Percentiles rank a stretch among this genome's conserved stretches.
phyloP scores from a whole-genome alignment of 108 stramenopile species.

The Hondaea fermentalgiana region DNA sequence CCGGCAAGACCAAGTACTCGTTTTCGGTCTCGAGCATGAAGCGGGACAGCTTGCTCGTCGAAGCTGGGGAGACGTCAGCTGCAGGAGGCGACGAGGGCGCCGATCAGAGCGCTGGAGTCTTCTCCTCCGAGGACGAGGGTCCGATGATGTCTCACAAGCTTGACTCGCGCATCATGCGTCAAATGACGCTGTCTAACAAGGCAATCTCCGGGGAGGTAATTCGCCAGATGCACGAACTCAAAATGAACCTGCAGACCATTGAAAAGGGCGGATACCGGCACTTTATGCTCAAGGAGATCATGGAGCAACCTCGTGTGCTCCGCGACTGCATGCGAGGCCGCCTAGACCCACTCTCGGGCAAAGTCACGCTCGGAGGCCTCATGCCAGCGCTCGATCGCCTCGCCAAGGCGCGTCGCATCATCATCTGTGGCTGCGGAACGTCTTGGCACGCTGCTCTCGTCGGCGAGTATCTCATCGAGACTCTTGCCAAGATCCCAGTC shows the following conservation, averaged over 20 bases:
- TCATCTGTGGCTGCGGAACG: conserved; percentile 81
- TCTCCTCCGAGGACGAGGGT: conserved; percentile 9
- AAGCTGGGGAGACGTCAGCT: not conserved
- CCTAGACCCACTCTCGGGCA: conserved; percentile 36
- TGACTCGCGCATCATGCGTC: not conserved
- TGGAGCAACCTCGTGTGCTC: conserved; percentile 82
- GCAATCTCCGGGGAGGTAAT: not conserved
- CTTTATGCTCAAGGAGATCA: conserved; percentile 74
- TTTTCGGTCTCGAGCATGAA: conserved; percentile 1
- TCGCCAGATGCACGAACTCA: not conserved
- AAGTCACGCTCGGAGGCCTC: not conserved
- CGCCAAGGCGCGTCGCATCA: conserved; percentile 15
- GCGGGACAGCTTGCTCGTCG: not conserved
- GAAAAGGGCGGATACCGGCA: conserved; percentile 62
- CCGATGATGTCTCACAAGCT: not conserved
- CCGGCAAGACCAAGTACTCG: not conserved
- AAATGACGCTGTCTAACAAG: conserved; percentile 4
- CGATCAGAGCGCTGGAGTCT: not conserved
- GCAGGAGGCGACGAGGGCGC: not conserved
- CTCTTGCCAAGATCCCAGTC: conserved; percentile 82
- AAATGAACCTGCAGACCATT: conserved; percentile 21
- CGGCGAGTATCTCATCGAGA: conserved; percentile 93
- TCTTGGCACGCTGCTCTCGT: conserved; percentile 83
- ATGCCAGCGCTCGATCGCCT: not conserved
- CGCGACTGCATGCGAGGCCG: conserved; percentile 75